These are phyloP conservation scores for Boletus sp. DNA, from an alignment of 1,284 basidiomycete genomes.

Conservation along the genomic window DNA sequence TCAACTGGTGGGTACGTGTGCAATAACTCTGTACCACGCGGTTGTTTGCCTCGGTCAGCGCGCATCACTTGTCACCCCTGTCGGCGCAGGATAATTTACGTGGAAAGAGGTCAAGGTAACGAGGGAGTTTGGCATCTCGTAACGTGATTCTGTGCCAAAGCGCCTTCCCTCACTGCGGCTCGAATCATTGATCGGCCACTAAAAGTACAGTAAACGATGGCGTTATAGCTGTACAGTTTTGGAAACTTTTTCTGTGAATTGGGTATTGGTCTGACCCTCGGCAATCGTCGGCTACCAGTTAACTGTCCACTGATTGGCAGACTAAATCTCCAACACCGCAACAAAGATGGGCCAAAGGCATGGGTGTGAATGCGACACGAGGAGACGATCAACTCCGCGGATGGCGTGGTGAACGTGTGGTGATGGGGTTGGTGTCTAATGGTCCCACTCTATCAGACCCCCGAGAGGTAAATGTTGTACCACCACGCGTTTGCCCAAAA, in stretches of 20 bases:
- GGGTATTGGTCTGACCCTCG: neutral
- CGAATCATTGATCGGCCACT: slow-evolving; percentile 2
- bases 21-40: neutral
- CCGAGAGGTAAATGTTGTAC: slow-evolving; percentile 93
- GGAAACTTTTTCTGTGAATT: neutral
- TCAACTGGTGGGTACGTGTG: slow-evolving; percentile 4
- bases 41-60: slow-evolving; percentile 9
- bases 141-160: slow-evolving; percentile 2
- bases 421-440: slow-evolving; percentile 11
- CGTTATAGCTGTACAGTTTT: slow-evolving; percentile 3
- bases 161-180: neutral
- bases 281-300: neutral
- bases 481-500: slow-evolving; percentile 93
- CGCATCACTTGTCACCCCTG: neutral
- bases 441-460: slow-evolving; percentile 67
- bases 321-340: neutral
- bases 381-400: slow-evolving; percentile 21
- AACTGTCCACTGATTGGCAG: neutral
- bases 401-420: slow-evolving; percentile 1
- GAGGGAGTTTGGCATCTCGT: neutral
- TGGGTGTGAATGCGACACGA: slow-evolving; percentile 20
- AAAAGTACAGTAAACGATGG: slow-evolving; percentile 1
- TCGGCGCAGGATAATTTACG: slow-evolving; percentile 10
- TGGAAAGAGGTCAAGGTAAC: slow-evolving; percentile 20
- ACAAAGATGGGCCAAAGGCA: slow-evolving; percentile 6